These are phyloP conservation scores for Eimeria necatrix DNA, from an alignment of 169 alveolate species.

Conservation along the genomic window DNA sequence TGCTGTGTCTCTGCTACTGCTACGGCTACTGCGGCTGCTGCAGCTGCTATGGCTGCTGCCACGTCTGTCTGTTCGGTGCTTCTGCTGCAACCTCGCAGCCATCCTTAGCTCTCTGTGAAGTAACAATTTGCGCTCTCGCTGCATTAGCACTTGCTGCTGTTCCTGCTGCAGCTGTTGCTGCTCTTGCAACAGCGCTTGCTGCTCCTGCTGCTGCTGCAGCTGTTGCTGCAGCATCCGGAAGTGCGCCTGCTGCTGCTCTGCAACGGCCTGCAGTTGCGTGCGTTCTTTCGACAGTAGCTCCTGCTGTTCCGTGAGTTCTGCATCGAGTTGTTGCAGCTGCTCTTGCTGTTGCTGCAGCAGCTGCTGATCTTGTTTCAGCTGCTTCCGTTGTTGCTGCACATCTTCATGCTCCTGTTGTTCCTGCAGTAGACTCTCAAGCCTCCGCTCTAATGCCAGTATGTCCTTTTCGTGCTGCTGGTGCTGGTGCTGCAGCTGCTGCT, in stretches of 20 bases:
- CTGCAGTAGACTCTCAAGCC: not conserved
- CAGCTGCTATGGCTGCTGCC: constrained; percentile 28
- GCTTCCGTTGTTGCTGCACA: constrained; percentile 17
- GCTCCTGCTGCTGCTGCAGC: constrained; percentile 74
- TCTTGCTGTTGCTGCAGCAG: constrained; percentile 30
- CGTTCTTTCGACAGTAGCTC: constrained; percentile 53
- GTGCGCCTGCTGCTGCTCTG: constrained; percentile 64
- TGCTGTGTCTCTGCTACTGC: constrained; percentile 39
- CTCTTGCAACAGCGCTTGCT: constrained; percentile 58
- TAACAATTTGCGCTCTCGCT: constrained; percentile 34
- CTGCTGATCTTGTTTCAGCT: constrained; percentile 1
- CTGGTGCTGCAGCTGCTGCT: constrained; percentile 65
- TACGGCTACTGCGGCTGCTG: constrained; percentile 58
- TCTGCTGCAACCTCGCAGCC: constrained; percentile 63
- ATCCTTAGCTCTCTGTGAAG: constrained; percentile 61
- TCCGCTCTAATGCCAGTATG: constrained; percentile 15
- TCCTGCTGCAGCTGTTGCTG: constrained; percentile 60
- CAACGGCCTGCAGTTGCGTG: constrained; percentile 67
- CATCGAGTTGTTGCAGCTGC: constrained; percentile 60
- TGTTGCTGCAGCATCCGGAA: constrained; percentile 65
- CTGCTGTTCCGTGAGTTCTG: constrained; percentile 53
- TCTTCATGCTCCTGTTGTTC: constrained; percentile 11
- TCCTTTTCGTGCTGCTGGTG: constrained; percentile 57
- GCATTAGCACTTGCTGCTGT: constrained; percentile 62
- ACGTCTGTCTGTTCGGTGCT: not conserved